Evolutionary conservation across 108 stramenopile species (phyloP), one percentile per base, ranked within the genome.

Genomic region (Nitzschia sp.): DNA sequence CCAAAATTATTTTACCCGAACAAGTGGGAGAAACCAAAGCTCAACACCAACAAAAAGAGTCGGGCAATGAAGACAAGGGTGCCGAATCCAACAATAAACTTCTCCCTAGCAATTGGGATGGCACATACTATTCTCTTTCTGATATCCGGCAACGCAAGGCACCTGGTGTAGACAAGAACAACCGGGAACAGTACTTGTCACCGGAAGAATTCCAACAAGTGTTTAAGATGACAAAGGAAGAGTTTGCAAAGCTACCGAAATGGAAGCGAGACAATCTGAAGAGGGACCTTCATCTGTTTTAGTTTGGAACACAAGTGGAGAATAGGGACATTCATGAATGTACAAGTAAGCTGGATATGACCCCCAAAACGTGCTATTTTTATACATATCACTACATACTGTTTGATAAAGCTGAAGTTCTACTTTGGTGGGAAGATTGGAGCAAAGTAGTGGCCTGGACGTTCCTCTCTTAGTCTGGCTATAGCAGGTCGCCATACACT

Each of bases 401-500:
- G 3, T 59, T 2, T 39, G 29, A 34, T 1, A 34, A 34, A 34
- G 5, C 5, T 34, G 29, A 34, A 34, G 29, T 56, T 41, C 54
- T 56, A 41, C 20, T 65, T 65, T 7, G 78, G 78, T 0, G 78
- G 72, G 22, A 78, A 81, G 11, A 81, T 74, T 24, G 80, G 80
- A 6, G 67, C 75, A 60, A 77, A 81, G 72, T 73, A 81, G 41
- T 81, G 80, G 8, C 80, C 80, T 14, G 76, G 72, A 39, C 68
- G 22, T 29, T 77, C 77, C 44, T 69, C 52, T 14, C 80, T 71
- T 5, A 81, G 55, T 39, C 64, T 25, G 8, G 58, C 42, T 0
- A 81, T 48, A n/a, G 80, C 80, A 41, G 41, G 73, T 46, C 77
- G 53, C 80, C 80, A 81, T 19, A 77, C 75, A 26, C 69, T 62